Evolutionary conservation across 805 yeast genomes (phyloP).

Genomic region (Scheffersomyces amazonensis): DNA sequence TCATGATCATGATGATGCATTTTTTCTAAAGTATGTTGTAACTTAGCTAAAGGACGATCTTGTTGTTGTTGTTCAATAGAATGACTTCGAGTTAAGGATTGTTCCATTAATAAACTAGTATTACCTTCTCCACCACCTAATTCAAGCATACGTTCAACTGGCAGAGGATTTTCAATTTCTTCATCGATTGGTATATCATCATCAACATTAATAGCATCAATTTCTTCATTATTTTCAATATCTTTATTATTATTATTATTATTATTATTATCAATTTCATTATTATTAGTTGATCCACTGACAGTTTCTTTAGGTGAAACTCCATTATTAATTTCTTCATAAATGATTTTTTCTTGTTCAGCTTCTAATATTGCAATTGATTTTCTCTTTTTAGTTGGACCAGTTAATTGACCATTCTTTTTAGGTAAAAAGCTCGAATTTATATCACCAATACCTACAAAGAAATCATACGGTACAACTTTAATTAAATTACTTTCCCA

Average conservation of each 20-base stretch:
- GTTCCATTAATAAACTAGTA: slow-evolving; percentile 47
- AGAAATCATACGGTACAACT: slow-evolving; percentile 93
- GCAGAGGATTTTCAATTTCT: slow-evolving; percentile 21
- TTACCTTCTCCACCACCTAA: slow-evolving; percentile 51
- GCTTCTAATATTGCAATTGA: slow-evolving; percentile 58
- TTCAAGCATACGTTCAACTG: slow-evolving; percentile 49
- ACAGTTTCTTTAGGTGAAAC: too few relatives aligned
- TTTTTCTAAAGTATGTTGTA: slow-evolving; percentile 70
- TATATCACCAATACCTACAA: slow-evolving; percentile 96
- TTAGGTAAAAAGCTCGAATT: slow-evolving; percentile 89
- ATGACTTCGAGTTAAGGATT: slow-evolving; percentile 63
- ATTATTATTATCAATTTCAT: slow-evolving; percentile 1
- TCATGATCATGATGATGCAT: slow-evolving; percentile 32
- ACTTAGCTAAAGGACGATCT: slow-evolving; percentile 79
- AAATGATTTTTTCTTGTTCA: slow-evolving; percentile 11
- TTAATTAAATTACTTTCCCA: slow-evolving; percentile 91
- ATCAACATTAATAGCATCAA: slow-evolving; percentile 2
- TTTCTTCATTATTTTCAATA: slow-evolving; percentile 3
- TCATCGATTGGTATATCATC: slow-evolving; percentile 6
- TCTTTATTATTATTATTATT: slow-evolving; percentile 16
- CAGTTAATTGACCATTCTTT: slow-evolving; percentile 53
- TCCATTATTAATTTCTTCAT: slow-evolving; percentile 8
- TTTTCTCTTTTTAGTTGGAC: slow-evolving; percentile 62
- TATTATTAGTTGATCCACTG: too few relatives aligned
- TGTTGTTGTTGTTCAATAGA: slow-evolving; percentile 76